A percentile compares a stretch with the other conserved stretches of the same genome.
phyloP scores from a whole-genome alignment of 345 rosid genomes.

The Durio zibethinus region DNA sequence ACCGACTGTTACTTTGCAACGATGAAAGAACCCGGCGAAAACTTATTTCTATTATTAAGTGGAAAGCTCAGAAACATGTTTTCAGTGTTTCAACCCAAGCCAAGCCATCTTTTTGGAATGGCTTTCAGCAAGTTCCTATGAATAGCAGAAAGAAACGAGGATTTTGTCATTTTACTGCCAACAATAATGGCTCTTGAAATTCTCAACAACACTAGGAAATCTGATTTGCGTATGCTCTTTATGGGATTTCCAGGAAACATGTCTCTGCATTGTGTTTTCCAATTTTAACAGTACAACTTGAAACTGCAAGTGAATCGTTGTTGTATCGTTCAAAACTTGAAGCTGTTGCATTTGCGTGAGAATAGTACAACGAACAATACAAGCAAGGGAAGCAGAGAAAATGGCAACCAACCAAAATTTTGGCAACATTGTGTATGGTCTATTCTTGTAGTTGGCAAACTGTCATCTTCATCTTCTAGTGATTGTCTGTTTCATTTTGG shows the following conservation, averaged over 20 bases:
- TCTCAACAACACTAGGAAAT: no score
- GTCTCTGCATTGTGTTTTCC: neutral
- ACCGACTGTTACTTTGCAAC: no score
- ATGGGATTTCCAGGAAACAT: no score
- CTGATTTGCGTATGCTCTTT: neutral
- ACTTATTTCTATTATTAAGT: no score
- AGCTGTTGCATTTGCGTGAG: neutral
- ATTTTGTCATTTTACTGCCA: neutral
- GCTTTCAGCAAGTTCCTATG: neutral
- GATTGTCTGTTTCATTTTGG: neutral
- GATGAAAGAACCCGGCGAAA: no score
- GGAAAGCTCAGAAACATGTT: neutral
- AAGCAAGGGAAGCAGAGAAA: neutral
- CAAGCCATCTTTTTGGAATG: neutral
- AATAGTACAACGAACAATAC: neutral
- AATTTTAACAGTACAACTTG: neutral
- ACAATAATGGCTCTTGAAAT: neutral
- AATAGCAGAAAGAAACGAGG: neutral
- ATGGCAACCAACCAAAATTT: neutral
- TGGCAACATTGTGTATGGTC: neutral
- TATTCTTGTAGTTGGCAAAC: neutral
- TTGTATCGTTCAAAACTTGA: neutral
- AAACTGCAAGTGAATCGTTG: neutral
- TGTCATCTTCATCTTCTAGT: neutral
- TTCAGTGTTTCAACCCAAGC: neutral